Base-by-base conservation (phyloP, 805 yeast species). In the Spathaspora arborariae region DNA sequence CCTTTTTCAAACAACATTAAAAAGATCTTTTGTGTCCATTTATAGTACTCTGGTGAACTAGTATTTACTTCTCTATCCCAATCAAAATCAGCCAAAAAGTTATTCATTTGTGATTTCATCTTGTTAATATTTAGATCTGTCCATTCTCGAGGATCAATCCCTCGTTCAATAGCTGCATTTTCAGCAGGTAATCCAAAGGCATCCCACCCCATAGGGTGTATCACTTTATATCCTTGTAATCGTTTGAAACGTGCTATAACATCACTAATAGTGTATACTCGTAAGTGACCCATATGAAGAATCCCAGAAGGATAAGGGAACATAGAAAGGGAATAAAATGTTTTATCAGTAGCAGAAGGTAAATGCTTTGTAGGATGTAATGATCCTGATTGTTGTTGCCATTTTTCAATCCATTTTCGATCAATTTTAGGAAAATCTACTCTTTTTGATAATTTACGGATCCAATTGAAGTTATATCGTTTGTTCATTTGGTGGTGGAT, bases 131-230 rank as follows among this genome's bases (percentile, higher is more conserved):
- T 94, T 13, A 70, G 58, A 37, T 68, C 74, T 0, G 99, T 94
- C 99, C 99, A 94, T 1, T 64, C 75, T 0, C 80, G 78, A 0
- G 99, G 97, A 51, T 80, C 81, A 10, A 88, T 74, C 1, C 81
- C 81, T 51, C 96, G 69, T 62, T 91, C 96, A 24, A 89, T 83
- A 0, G 99, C 99, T 0, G 99, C 99, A 63, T 94, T 94, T 62
- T 94, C 99, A 0, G 99, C 99, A 0, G 99, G 99, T 21, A 94
- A 72, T 1, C 99, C 99, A 74, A 94, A 94, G 0, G 98, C 96
- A 71, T 94, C 99, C 97, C 97, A 94, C 0, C 99, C 99, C 96
- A 94, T 91, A 0, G 98, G 97, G 60, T 94, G 96, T 2, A 92
- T 73, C 11, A 92, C 96, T 34, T 82, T 68, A 54, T 75, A 78